Base-by-base conservation (phyloP, 768 basidiomycete genomes). In the Ramaria sp. region DNA sequence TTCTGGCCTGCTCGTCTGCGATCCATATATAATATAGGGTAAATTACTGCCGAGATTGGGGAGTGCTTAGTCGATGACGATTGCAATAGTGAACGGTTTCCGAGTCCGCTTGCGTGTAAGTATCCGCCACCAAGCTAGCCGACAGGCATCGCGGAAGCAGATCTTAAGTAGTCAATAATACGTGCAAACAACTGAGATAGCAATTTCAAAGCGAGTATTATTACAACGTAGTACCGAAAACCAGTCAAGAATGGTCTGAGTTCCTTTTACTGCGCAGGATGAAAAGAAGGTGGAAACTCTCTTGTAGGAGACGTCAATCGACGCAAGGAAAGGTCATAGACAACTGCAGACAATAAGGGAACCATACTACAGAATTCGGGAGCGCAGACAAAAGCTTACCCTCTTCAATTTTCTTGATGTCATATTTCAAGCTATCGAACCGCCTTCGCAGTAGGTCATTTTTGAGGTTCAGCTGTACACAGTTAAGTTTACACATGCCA, bases 351-450 rank as follows among this genome's bases (percentile, higher is more conserved):
- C 25, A 18, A 41, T 38, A 59, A 44, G 58, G 28, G 51, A 28
- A 41, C 50, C 25, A 48, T 52, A 42, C 20, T n/a, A 18, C 37
- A 30, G 24, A 28, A 44, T 53, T 37, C 51, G 44, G 30, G 34
- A 15, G 32, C 34, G 25, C 27, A 48, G n/a, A 42, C n/a, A 47
- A 24, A 27, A 28, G 60, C 71, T 47, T 54, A 78, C 88, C 88
- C 81, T 90, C 88, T 70, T 90, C 88, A 16, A 91, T 85, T 62
- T 88, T 89, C 66, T 89, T 89, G 58, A 91, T 77, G 63, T 89
- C 88, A 58, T 90, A 91, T 62, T 91, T 90, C 32, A 90, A 70
- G 58, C 84, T 79, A 62, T 90, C 88, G 62, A 85, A 91, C 51
- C 87, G 71, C 56, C 85, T 77, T 3, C 88, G 80, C 16, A 91